Base-by-base conservation (phyloP, 106 monocot species). In the Iris macrosiphon region DNA sequence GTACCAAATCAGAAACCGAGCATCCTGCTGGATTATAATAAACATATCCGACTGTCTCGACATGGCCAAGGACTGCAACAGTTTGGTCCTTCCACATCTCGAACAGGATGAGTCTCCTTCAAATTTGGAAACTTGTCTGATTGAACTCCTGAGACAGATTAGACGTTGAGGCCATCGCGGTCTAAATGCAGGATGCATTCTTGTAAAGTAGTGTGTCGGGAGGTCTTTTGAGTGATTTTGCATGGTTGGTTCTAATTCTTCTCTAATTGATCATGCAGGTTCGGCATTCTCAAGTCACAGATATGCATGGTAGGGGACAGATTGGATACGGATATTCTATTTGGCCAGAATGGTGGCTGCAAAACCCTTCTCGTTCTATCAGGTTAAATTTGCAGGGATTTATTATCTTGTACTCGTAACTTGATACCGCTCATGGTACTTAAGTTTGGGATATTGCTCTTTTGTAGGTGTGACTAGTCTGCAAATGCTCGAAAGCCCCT, bases 251-350 rank as follows among this genome's bases (percentile, higher is more conserved):
- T 40, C 8, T 38, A 19, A n/a, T 38, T 7, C 11, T 57, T 40
- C 14, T 41, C 14, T 39, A n/a, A 5, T 26, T 25, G 13, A 22
- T n/a, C n/a, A n/a, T 46, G 31, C 72, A 85, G 91, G 57, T 96
- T 96, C 64, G 89, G 89, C 24, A 86, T 96, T 61, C 64, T 70
- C 37, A 96, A 89, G 47, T 89, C 95, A 11, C 95, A 96, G 66
- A 96, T 96, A 82, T 96, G 95, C 81, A 96, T 96, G 95, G 95
- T 96, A 12, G 95, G 95, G 57, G 95, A 96, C 70, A 82, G 95
- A 49, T 51, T 96, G 58, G 95, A 96, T 33, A 96, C 95, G 1
- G 89, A 96, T 45, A 89, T 96, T 59, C 60, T 96, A 52, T 96
- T 96, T 37, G 95, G 95, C 8, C 95, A 96, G 82, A 96, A 96